Conservation (phyloP, 345 rosid genomes). For the Mercurialis annua region DNA sequence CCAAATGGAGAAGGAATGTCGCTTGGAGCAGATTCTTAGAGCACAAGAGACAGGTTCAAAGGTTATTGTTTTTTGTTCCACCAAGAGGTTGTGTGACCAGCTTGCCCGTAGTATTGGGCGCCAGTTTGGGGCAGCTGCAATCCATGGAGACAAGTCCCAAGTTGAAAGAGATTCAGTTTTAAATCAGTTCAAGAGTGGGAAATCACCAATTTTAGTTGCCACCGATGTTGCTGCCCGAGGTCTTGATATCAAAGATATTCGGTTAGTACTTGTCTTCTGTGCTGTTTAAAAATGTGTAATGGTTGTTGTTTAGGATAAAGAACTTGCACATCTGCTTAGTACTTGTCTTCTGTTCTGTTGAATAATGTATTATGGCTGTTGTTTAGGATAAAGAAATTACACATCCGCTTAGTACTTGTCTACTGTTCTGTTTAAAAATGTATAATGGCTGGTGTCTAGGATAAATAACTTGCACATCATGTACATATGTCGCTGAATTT, state of each 20-base stretch:
- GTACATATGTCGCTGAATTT: background rate
- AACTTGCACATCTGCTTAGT: conserved; percentile 45
- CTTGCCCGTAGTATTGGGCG: conserved; percentile 81
- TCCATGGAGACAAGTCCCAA: conserved; percentile 97
- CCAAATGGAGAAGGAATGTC: conserved; percentile 89
- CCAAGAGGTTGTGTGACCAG: conserved; percentile 89
- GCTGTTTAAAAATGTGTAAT: background rate
- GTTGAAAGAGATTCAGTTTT: conserved; percentile 95
- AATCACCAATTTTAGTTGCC: conserved; percentile 80
- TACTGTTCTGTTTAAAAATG: background rate
- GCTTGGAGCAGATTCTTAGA: conserved; percentile 84
- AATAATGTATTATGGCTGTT: background rate
- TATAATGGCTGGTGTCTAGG: background rate
- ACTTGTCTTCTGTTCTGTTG: background rate
- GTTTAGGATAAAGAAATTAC: background rate
- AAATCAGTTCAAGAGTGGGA: conserved; percentile 83
- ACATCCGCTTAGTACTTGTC: conserved; percentile 52
- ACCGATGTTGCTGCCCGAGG: conserved; percentile 99
- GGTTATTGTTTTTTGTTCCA: conserved; percentile 85
- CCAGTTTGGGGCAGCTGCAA: conserved; percentile 78
- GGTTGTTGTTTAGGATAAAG: background rate
- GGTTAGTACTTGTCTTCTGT: conserved; percentile 32
- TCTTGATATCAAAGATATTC: conserved; percentile 89
- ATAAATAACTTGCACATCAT: background rate
- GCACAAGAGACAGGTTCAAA: conserved; percentile 91